Base-by-base conservation (phyloP, 78 protist genomes). In the Goniomonas avonlea region DNA sequence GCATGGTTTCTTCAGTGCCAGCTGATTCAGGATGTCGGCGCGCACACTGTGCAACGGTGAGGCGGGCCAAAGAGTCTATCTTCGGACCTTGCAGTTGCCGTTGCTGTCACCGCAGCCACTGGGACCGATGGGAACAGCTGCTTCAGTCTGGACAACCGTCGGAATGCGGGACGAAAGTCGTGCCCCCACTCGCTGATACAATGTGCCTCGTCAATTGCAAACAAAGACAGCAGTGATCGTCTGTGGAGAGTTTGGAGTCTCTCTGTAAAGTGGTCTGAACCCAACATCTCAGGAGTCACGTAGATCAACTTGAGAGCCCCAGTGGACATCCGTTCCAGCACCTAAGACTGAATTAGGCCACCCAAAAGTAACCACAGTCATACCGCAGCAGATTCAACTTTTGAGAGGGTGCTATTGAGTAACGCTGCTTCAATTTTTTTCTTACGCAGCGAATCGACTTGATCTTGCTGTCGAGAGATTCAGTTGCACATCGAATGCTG, bases 121-220 rank as follows among this genome's bases (percentile, higher is more conserved):
- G 92, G 90, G 3, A 86, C 89, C 29, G 37, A 27, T 35, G 88
- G 79, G 31, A 53, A 63, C 45, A 0, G 15, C 32, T 47, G 1
- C 21, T 76, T 43, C 8, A 85, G 3, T 18, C 0, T 38, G 53
- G 75, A 59, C 23, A 79, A 61, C 25, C 37, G 0, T 11, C 20
- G 32, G 56, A 94, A 97, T 63, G 80, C 90, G 7, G 91, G 89
- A 4, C 99, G 82, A 71, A 95, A 98, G 59, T 94, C 97, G 80
- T 93, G 95, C 15, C 99, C 99, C 99, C 99, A 98, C 60, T 90
- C 88, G 21, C 86, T 55, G 34, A 96, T 83, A 74, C 99, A 97
- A 84, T 97, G 99, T 1, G 97, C 96, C 78, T 96, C 99, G 83
- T 96, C 99, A 38, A 96, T 78, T 29, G 88, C 95, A 2, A 90